These are phyloP conservation scores for Microcyclosporella mali DNA, from an alignment of 2,329 filamentous ascomycete genomes.

Conservation along the genomic window DNA sequence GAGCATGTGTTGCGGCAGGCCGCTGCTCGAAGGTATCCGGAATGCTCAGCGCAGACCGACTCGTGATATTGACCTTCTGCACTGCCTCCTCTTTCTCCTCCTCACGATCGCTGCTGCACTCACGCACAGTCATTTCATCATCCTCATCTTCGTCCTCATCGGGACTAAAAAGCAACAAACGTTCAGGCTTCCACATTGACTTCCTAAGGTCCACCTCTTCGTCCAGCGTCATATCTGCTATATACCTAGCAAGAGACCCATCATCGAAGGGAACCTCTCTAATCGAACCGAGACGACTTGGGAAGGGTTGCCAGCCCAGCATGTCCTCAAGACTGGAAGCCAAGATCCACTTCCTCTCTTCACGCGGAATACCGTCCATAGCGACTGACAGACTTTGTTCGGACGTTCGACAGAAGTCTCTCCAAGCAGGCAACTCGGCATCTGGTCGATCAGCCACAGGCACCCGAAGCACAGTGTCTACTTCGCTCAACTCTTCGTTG, in stretches of 20 bases:
- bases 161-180: slow-evolving; percentile 41
- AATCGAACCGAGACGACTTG: slow-evolving; percentile 34
- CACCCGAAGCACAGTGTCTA: slow-evolving; percentile 45
- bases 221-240: slow-evolving; percentile 30
- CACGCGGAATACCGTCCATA: neutral
- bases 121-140: slow-evolving; percentile 13
- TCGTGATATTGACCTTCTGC: too few relatives aligned
- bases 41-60: too few relatives aligned
- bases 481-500: slow-evolving; percentile 43
- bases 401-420: neutral
- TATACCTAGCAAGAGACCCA: slow-evolving; percentile 32
- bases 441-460: slow-evolving; percentile 46
- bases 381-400: slow-evolving; percentile 20
- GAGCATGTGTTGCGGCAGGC: too few relatives aligned
- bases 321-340: slow-evolving; percentile 35
- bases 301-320: slow-evolving; percentile 46
- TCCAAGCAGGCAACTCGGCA: slow-evolving; percentile 24
- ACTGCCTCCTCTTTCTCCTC: slow-evolving; percentile 1
- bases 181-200: slow-evolving; percentile 45
- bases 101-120: slow-evolving; percentile 5
- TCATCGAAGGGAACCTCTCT: slow-evolving; percentile 39
- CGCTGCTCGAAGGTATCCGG: too few relatives aligned
- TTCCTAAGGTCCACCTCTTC: slow-evolving; percentile 36
- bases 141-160: slow-evolving; percentile 35
- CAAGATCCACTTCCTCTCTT: slow-evolving; percentile 38